Conservation (phyloP, 805 yeast species). For the Ogataea pignaliae region DNA sequence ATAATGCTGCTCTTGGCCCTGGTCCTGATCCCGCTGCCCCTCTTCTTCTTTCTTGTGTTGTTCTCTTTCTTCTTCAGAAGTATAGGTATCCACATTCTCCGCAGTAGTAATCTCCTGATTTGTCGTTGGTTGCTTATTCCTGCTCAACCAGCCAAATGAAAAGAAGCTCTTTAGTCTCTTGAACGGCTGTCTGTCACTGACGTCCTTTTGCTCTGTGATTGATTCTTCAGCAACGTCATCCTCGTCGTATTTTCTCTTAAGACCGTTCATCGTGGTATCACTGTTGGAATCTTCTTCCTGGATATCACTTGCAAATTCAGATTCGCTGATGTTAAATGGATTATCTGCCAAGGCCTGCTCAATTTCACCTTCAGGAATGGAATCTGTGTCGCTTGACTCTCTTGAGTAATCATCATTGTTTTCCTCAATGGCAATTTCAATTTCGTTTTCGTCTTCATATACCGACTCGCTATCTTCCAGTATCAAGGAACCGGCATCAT, state of each 20-base stretch:
- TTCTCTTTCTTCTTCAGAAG: background rate
- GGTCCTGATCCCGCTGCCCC: too few relatives aligned
- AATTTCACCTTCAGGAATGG: constrained; percentile 7
- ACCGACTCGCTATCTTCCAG: constrained; percentile 5
- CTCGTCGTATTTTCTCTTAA: constrained; percentile 5
- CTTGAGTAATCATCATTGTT: constrained; percentile 2
- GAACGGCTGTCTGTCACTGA: background rate
- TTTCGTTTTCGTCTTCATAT: constrained; percentile 6
- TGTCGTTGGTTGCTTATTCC: too few relatives aligned
- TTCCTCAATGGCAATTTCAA: constrained; percentile 5
- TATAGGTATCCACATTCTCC: background rate
- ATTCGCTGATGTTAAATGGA: constrained; percentile 1
- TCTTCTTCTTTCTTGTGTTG: too few relatives aligned
- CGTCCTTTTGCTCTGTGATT: too few relatives aligned
- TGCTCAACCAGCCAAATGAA: constrained; percentile 1
- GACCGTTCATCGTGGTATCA: background rate
- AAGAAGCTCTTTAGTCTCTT: constrained; percentile 1
- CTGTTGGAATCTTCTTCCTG: background rate
- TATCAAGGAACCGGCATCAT: background rate
- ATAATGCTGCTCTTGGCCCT: too few relatives aligned
- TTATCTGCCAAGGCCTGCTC: constrained; percentile 7
- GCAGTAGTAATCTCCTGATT: background rate
- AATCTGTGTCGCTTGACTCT: background rate
- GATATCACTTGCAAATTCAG: background rate
- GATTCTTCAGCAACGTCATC: background rate